Evolutionary conservation across 1,139 yeast species (phyloP), one percentile per base, ranked within the genome.

Genomic region (Hyphopichia wangnamkhiaoensis): DNA sequence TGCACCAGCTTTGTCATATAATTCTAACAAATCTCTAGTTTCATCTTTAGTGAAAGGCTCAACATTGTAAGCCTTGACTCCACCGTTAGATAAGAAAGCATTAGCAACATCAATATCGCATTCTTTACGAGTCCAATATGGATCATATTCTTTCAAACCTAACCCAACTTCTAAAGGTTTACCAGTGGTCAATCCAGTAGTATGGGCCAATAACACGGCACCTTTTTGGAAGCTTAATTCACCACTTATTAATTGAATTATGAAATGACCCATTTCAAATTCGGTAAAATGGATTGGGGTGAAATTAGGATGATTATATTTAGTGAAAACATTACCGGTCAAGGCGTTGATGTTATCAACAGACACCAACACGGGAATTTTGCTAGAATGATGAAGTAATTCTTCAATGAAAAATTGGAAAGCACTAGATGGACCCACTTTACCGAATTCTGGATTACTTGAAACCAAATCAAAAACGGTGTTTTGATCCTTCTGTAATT

Each of bases 321-420:
- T 71, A 8, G 96, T 79, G 38, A 63, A 61, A 9, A 86, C 72
- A 30, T 65, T 56, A 38, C 81, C 77, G 16, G 82, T 63, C 41
- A 89, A 63, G 1, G 82, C 80, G 44, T 89, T 83, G 54, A 89
- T 74, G 56, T 87, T 82, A 57, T 91, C 98, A 35, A 89, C 69
- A 5, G 95, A 73, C 36, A 89, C 68, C 38, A 82, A 65, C 4
- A 89, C 84, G 1, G 95, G 93, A 30, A 69, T 54, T 7, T 54
- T 44, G 14, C 60, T 48, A 37, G 81, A 76, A 32, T 61, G 61
- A 23, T 74, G 59, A 36, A 82, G 44, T 40, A 72, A 63, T 59
- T 84, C 88, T 3, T 70, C 63, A 12, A 85, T 56, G 23, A 88
- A 65, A 38, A 76, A 76, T 42, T 71, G 71, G 52, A 86, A 78